Evolutionary conservation across 179 eudicot genomes (phyloP), one percentile per base, ranked within the genome.

Genomic region (Corrigiola litoralis): DNA sequence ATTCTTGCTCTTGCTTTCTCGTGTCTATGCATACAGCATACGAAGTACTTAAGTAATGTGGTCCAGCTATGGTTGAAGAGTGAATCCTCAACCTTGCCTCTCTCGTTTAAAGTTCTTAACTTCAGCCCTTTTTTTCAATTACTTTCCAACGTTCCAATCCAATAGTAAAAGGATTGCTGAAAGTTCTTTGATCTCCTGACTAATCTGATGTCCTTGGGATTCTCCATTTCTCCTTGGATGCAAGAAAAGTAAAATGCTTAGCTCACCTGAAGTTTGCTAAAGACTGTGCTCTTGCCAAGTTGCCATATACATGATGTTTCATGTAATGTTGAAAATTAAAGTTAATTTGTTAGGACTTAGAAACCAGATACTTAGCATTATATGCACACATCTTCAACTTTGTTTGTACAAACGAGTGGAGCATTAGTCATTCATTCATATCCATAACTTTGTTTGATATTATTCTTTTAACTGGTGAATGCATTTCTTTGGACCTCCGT

Each of bases 151-250:
- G 18, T 48, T 28, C 4, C 27, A 9, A 2, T 33, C 10, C 3
- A 40, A 25, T 53, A 17, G 36, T 25, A 18, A 28, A 20, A 61
- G 48, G 50, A 64, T 49, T 24, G 47, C 42, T 37, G 36, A 33
- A 42, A n/a, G 1, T 1, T 8, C 34, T 50, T n/a, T 3, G 25
- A 50, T 51, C 21, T 64, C 55, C 48, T 49, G 2, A 9, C 54
- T 45, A 29, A n/a, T 46, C 32, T 61, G 53, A 61, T 61, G 23
- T 13, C 14, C 38, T 59, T 28, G 38, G 5, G 60, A 65, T 65
- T 41, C 69, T 52, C 40, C 36, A 16, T 10, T 51, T 3, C 11
- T 51, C 12, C 12, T 27, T 25, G 17, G 21, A 6, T 17, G 8
- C n/a, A n/a, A n/a, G n/a, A n/a, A n/a, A n/a, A n/a, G n/a, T n/a